Conservation (phyloP, 129 eudicot species). For the Solidago caesia region DNA sequence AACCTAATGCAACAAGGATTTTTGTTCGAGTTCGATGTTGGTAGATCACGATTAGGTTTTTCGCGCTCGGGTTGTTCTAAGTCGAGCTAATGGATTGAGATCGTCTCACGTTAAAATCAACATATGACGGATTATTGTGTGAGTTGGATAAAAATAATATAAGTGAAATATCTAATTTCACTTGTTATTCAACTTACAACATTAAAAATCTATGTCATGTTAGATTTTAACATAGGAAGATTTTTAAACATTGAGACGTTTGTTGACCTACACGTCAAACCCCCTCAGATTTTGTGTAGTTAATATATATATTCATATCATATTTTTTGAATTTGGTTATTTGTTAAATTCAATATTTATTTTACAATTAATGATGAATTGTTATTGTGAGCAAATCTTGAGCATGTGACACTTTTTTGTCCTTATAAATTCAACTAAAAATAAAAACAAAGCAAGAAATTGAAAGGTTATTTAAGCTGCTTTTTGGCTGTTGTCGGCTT, state of each 20-base stretch:
- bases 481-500: slow-evolving; percentile 47
- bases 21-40: slow-evolving; percentile 64
- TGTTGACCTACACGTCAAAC: slow-evolving; percentile 1
- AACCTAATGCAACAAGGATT: slow-evolving; percentile 79
- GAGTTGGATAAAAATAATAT: background rate
- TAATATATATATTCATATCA: slow-evolving; percentile 3
- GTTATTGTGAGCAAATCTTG: slow-evolving; percentile 27
- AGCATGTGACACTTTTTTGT: slow-evolving; percentile 43
- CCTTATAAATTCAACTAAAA: slow-evolving; percentile 28
- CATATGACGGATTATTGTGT: background rate
- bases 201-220: background rate
- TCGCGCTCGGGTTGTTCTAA: slow-evolving; percentile 54
- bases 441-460: slow-evolving; percentile 25
- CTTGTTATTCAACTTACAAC: background rate
- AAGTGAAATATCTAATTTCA: background rate
- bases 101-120: background rate
- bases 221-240: background rate
- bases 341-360: background rate
- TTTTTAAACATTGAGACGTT: background rate
- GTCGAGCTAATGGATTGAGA: background rate
- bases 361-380: slow-evolving; percentile 7
- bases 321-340: slow-evolving; percentile 23
- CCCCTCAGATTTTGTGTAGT: slow-evolving; percentile 29
- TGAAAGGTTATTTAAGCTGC: slow-evolving; percentile 28
- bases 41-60: slow-evolving; percentile 53